Percentiles rank a stretch among this genome's conserved stretches.
These are phyloP conservation scores for Asterella californica DNA, from an alignment of 225 moss, liverwort and hornwort genomes.

Conservation along the genomic window DNA sequence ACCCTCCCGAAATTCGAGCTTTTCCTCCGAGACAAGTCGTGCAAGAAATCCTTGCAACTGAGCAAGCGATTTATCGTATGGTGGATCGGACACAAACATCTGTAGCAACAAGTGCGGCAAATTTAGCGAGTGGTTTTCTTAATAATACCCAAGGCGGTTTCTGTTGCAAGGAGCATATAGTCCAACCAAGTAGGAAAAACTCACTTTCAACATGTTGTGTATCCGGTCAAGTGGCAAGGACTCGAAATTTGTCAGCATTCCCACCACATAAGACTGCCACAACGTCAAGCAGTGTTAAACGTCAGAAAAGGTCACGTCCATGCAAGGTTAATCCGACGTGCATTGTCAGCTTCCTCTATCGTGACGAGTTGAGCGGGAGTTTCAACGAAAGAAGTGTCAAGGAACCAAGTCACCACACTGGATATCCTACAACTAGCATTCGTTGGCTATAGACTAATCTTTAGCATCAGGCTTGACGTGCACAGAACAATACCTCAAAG, in stretches of 20 bases:
- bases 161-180: too few relatives aligned
- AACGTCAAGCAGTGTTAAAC: conserved; percentile 2
- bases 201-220: conserved; percentile 98
- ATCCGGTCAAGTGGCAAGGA: conserved; percentile 94
- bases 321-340: not conserved
- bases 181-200: conserved; percentile 16
- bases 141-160: not conserved
- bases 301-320: not conserved
- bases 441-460: not conserved
- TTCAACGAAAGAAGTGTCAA: not conserved
- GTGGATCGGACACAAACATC: conserved; percentile 99
- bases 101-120: conserved; percentile 35
- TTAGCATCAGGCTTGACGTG: not conserved
- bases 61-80: conserved; percentile 84
- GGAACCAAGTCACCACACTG: not conserved
- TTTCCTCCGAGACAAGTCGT: conserved; percentile 91
- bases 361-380: not conserved
- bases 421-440: not conserved
- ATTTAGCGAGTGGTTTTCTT: not conserved
- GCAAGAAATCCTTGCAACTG: conserved; percentile 98
- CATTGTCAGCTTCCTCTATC: not conserved
- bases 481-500: conserved; percentile 57
- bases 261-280: conserved; percentile 90
- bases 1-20: conserved; percentile 79
- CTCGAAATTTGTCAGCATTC: conserved; percentile 99